Conservation (phyloP, 1,284 basidiomycete species). For the Heterobasidion annosum region DNA sequence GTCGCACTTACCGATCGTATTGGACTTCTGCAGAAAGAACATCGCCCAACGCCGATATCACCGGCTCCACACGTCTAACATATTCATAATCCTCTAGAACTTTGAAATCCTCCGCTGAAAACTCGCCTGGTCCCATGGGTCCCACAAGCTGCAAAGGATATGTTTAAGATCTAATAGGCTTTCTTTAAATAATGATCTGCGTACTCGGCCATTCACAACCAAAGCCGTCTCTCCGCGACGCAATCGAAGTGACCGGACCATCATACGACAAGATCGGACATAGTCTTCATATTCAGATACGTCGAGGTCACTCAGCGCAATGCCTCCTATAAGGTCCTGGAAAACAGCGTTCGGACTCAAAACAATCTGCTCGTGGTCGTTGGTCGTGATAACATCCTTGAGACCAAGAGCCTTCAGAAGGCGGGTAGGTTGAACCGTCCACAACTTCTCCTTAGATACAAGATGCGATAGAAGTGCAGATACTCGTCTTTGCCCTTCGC, state of each 20-base stretch:
- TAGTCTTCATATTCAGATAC: slow-evolving; percentile 28
- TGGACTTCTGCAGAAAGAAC: slow-evolving; percentile 29
- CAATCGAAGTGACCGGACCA: slow-evolving; percentile 47
- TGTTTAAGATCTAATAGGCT: background rate
- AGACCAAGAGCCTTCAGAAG: slow-evolving; percentile 31
- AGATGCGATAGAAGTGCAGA: slow-evolving; percentile 42
- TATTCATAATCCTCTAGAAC: slow-evolving; percentile 67
- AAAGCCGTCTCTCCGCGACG: slow-evolving; percentile 50
- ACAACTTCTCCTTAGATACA: slow-evolving; percentile 27
- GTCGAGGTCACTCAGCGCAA: slow-evolving; percentile 23
- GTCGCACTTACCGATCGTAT: background rate
- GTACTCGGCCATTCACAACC: slow-evolving; percentile 76
- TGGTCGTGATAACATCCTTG: slow-evolving; percentile 6
- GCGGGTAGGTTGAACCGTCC: slow-evolving; percentile 24
- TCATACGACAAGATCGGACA: slow-evolving; percentile 30
- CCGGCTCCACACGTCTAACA: slow-evolving; percentile 56
- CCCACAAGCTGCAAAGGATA: slow-evolving; percentile 47
- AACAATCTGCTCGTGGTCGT: slow-evolving; percentile 24
- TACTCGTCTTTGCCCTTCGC: slow-evolving; percentile 11
- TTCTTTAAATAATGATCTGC: slow-evolving; percentile 12
- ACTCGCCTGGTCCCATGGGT: slow-evolving; percentile 45
- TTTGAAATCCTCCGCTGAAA: slow-evolving; percentile 59
- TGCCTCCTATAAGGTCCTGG: slow-evolving; percentile 24
- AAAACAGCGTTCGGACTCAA: slow-evolving; percentile 26
- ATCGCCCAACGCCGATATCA: slow-evolving; percentile 53